Evolutionary conservation across 495 filamentous ascomycete genomes (phyloP), one percentile per base, ranked within the genome.

Genomic region (Aspergillus leporis): DNA sequence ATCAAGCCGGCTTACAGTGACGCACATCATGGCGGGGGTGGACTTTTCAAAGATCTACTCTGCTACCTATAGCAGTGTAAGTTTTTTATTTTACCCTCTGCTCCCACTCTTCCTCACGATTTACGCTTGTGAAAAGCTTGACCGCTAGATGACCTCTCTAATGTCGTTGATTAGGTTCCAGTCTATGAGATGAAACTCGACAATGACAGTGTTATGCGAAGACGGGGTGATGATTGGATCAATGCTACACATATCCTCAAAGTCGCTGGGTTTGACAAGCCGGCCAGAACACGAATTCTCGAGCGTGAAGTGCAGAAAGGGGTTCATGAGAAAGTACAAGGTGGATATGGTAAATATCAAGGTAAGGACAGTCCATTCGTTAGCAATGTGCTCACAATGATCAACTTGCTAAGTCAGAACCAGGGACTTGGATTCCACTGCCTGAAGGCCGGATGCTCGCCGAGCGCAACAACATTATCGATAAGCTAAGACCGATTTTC

Each of bases 301-400:
- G 94, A 98, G 77, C 84, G 95, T 49, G 95, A 98, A 63, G 93
- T 98, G 1, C 94, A 98, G 70, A 96, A 96, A 71, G 93, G 93
- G 10, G 80, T 87, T 9, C 94, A 98, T 74, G 93, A 98, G 74
- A 98, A 98, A 75, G 90, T 98, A 3, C 94, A 98, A 67, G 94
- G 94, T 60, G 94, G 94, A 22, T 98, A 98, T 73, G 94, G 94
- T 54, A 98, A 98, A 84, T 98, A 97, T 64, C 94, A 98, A 78
- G 92, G 92, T 90, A 63, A 46, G 46, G 34, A 53, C n/a, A 16
- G 4, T 10, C 48, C 16, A 57, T 38, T 16, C 30, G 25, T 28
- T 18, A 49, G 18, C 28, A 47, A 43, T 41, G 28, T 38, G 41
- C 62, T 21, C 62, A 41, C 47, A 23, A 23, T 47, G 51, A 22